A percentile compares a stretch with the other conserved stretches of the same genome.
phyloP scores from a whole-genome alignment of 495 filamentous ascomycete species.

The Pseudevernia furfuracea region DNA sequence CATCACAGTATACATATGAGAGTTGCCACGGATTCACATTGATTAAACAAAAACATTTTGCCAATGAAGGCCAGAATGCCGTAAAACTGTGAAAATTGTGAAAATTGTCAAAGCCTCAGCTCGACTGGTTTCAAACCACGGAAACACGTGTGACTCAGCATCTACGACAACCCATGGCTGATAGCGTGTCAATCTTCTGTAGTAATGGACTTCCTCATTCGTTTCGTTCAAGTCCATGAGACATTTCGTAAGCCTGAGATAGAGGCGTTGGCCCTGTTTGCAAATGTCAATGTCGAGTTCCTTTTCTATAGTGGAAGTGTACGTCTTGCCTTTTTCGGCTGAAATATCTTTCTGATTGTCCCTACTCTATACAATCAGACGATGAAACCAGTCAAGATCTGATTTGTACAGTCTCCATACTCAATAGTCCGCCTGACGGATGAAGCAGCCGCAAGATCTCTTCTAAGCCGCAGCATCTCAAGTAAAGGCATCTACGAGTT shows the following conservation, averaged over 20 bases:
- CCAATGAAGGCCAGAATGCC: neutral
- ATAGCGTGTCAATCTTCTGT: neutral
- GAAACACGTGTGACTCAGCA: neutral
- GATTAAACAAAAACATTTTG: neutral
- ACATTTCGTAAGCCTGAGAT: slow-evolving; percentile 82
- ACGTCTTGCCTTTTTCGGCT: slow-evolving; percentile 29
- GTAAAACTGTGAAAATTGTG: neutral
- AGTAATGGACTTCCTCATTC: slow-evolving; percentile 73
- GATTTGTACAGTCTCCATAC: slow-evolving; percentile 64
- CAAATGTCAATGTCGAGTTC: slow-evolving; percentile 60
- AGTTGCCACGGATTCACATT: neutral
- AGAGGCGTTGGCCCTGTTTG: slow-evolving; percentile 66
- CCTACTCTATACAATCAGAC: neutral
- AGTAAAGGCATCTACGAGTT: slow-evolving; percentile 76
- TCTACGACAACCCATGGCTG: neutral
- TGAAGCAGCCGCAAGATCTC: slow-evolving; percentile 51
- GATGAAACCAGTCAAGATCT: neutral
- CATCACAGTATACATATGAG: neutral
- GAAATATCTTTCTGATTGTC: slow-evolving; percentile 9
- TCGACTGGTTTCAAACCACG: neutral
- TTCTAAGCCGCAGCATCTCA: slow-evolving; percentile 72
- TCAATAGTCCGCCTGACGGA: slow-evolving; percentile 66
- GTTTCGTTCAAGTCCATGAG: slow-evolving; percentile 85
- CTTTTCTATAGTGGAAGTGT: slow-evolving; percentile 65
- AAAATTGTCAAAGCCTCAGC: no score